Base-by-base conservation (phyloP, 768 basidiomycete genomes). In the Trichaptum fuscoviolaceum region DNA sequence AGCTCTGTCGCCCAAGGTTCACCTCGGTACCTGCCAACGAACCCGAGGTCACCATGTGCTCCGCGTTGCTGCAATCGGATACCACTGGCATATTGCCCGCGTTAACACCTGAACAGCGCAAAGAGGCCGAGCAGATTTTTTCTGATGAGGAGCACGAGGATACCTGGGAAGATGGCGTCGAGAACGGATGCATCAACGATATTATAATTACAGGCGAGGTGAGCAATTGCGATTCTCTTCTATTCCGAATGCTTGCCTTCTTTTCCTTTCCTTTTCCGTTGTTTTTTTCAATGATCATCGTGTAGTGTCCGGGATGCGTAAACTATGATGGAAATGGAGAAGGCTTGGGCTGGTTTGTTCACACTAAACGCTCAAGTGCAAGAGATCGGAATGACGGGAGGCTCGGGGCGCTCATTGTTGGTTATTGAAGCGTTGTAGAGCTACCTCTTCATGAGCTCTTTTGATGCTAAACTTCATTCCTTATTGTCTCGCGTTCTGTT, bases 121-220 rank as follows among this genome's bases (percentile, higher is more conserved):
- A 52, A 52, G 42, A 52, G 20, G 42, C 42, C 20, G 42, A 52
- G 42, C 42, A 12, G 2, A 52, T 52, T 52, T 52, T 52, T 20
- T 20, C 20, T 34, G 59, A 61, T 20, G 59, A 34, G 59, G 59
- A 24, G 30, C 25, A 23, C 10, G 59, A 61, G 59, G 59, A 61
- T 17, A 12, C 10, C 42, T 52, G 42, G 42, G 59, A 61, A 61
- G 59, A 61, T 23, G 18, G 24, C 25, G 12, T 61, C 15, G 24
- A 34, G 23, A 61, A 61, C 18, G 59, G 30, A 17, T 61, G 59
- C 30, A 61, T 61, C 23, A 73, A 73, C 9, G 85, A 87, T 71
- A 76, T 87, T 62, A 80, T 87, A 65, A 79, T 87, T 62, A 83
- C 82, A 5, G 85, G 85, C 57, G 76, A 80, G 75, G 86, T 85